Evolutionary conservation across 2,329 filamentous ascomycete genomes (phyloP), one percentile per base, ranked within the genome.

Genomic region (Sporothrix brunneoviolacea): DNA sequence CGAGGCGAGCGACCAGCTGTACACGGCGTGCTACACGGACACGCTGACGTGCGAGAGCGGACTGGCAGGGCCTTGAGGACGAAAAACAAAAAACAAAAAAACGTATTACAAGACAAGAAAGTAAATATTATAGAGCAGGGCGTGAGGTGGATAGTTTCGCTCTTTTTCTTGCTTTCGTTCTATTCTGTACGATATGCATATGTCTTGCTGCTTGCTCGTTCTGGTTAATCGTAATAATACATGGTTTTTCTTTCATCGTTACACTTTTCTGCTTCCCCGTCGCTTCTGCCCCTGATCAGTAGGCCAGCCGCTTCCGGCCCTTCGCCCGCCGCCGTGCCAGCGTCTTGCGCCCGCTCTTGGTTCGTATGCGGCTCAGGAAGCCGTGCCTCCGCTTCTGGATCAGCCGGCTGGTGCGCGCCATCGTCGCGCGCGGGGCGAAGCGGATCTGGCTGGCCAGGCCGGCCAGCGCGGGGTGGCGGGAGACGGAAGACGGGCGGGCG

Each of bases 311-410:
- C 59, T 65, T 68, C 55, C 79, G 65, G 48, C 76, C 74, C 73
- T 81, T 82, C 13, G 68, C 57, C 64, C 61, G 69, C 64, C 80
- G 69, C 59, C 78, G 65, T 61, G 68, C 64, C 47, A 83, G 60
- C 53, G 72, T 77, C 66, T 73, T 77, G 51, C 71, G 67, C 3
- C 79, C 79, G 9, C 70, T 74, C 60, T 69, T 71, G 40, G 71
- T 73, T 57, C 71, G 67, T 57, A 72, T 63, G 33, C 79, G 68
- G 57, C 68, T 71, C 42, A 83, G 63, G 58, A 80, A 83, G 1
- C 79, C 80, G 56, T 76, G 73, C 57, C 78, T 71, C 21, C 79
- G 70, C 70, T 82, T 82, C 65, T 80, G 76, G 13, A 81, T 63
- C 48, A 82, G 66, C 32, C 79, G 70, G 49, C 74, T 79, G 50